Evolutionary conservation across 2,329 filamentous ascomycete genomes (phyloP).

Genomic region (Curvularia eragrostidis): DNA sequence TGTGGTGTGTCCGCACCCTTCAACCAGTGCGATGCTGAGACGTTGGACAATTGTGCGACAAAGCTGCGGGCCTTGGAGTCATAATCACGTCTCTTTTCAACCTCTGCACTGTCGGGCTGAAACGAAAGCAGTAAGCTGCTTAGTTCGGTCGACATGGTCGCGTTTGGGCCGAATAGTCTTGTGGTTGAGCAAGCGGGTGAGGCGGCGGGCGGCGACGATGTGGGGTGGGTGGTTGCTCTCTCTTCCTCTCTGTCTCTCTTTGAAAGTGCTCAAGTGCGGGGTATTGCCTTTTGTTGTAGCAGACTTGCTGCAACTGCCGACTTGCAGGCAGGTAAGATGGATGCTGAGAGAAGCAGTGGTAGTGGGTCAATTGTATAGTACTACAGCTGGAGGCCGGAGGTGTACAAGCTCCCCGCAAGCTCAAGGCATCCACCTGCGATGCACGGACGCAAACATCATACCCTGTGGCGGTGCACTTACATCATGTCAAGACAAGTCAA

Average conservation of each 20-base stretch:
- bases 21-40: conserved; percentile 41
- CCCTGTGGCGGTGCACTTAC: conserved; percentile 19
- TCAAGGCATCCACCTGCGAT: conserved; percentile 34
- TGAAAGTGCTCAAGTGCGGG: background rate
- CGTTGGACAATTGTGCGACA: conserved; percentile 44
- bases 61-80: conserved; percentile 48
- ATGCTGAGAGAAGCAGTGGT: background rate
- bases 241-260: background rate
- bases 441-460: conserved; percentile 23
- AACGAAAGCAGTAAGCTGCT: conserved; percentile 42
- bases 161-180: conserved; percentile 9
- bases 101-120: conserved; percentile 40
- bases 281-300: background rate
- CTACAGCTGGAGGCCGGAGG: conserved; percentile 8
- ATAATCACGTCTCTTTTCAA: conserved; percentile 49
- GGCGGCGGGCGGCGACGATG: conserved; percentile 24
- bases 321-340: background rate
- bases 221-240: conserved; percentile 22
- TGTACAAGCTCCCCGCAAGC: conserved; percentile 34
- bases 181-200: conserved; percentile 12
- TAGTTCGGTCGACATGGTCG: conserved; percentile 43
- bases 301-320: background rate
- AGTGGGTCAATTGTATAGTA: conserved; percentile 17
- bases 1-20: conserved; percentile 50
- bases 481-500: conserved; percentile 1